These are phyloP conservation scores for Solanum clarkiae DNA, from an alignment of 257 asterid species.

Conservation along the genomic window DNA sequence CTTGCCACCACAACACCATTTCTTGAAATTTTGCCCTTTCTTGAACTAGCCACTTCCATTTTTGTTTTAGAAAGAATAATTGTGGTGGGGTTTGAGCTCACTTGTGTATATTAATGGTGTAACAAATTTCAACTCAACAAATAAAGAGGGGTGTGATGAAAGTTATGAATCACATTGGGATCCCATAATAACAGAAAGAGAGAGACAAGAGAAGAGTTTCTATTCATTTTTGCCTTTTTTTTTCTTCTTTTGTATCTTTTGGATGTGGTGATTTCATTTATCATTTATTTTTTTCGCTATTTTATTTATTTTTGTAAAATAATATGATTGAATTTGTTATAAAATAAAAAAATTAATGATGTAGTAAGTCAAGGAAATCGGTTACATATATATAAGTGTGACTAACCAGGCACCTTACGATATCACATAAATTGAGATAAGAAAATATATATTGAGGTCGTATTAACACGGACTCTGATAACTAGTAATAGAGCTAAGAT, in stretches of 20 bases:
- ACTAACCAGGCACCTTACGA: too few species aligned
- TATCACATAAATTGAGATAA: too few species aligned
- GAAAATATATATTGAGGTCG: too few species aligned
- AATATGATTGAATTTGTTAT: neutral
- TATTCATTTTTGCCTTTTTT: neutral
- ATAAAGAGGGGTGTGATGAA: constrained; percentile 22
- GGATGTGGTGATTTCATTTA: neutral
- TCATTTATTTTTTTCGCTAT: neutral
- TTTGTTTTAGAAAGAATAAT: neutral
- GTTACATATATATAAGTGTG: too few species aligned
- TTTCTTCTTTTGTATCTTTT: neutral
- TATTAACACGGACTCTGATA: too few species aligned
- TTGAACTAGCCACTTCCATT: constrained; percentile 37
- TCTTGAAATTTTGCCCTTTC: constrained; percentile 40
- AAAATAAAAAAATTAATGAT: neutral
- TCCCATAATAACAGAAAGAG: constrained; percentile 1
- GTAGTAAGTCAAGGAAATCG: too few species aligned
- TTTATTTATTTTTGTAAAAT: neutral
- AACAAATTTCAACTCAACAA: constrained; percentile 31
- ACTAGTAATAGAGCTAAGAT: too few species aligned
- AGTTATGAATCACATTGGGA: constrained; percentile 28
- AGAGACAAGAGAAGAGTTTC: neutral
- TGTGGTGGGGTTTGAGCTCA: neutral
- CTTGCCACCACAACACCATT: constrained; percentile 34
- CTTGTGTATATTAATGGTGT: neutral